Base-by-base conservation (phyloP, 1,139 yeast genomes). In the Scheffersomyces quercinus region DNA sequence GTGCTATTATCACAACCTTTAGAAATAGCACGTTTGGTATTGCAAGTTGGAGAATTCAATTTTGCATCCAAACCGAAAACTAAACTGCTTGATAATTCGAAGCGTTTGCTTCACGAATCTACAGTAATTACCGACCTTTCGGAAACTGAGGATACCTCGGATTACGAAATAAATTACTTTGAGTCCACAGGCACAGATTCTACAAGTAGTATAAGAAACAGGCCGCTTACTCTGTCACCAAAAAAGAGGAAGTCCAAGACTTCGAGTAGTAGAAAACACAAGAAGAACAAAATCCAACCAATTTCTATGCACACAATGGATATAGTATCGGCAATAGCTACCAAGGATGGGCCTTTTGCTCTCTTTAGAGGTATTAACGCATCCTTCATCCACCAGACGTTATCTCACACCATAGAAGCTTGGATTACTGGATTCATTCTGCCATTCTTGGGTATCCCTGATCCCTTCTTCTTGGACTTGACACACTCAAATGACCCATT, bases 361-460 rank as follows among this genome's bases (percentile, higher is more conserved):
- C 68, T 89, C 28, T 88, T 95, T 79, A 77, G 95, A 55, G 96
- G 96, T 3, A 76, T 88, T 36, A 90, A 93, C 61, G 88, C 97
- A 1, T 77, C 96, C 1, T 91, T 90, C 59, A 73, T 93, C 29
- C 78, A 86, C 59, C 85, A 80, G 46, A 86, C 96, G 0, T 70
- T 90, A 36, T 80, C 86, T 1, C 82, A 83, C 45, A 87, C 96
- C 1, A 70, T 90, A 40, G 95, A 88, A 58, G 90, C 97, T 0
- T 91, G 98, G 97, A 74, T 89, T 36, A 85, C 95, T 0, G 97
- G 97, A 5, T 82, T 91, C 54, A 64, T 89, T 12, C 83, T 96
- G 5, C 93, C 96, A 3, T 72, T 88, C 41, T 67, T 88, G 44
- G 87, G 88, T 12, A 81, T 89, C n/a, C 96, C 97, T 0, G 97